Conservation (phyloP, 768 basidiomycete species). For the Lenzites betulinus region DNA sequence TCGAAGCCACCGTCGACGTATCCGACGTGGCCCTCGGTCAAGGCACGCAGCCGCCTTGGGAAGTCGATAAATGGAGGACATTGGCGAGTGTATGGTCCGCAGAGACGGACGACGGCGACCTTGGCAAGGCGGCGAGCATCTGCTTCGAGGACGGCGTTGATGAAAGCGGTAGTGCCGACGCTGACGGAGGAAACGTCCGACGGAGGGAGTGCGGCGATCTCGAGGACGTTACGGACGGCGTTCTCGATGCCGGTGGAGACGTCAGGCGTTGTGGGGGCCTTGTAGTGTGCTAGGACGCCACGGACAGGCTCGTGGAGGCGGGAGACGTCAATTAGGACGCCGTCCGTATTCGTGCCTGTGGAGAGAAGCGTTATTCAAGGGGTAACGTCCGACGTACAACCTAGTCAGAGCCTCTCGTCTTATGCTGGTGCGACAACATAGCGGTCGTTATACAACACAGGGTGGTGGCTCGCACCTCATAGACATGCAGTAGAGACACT, state of each 20-base stretch:
- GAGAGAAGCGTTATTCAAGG: too few relatives aligned
- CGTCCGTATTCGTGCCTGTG: slow-evolving; percentile 42
- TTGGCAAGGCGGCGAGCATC: slow-evolving; percentile 52
- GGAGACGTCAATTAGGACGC: slow-evolving; percentile 40
- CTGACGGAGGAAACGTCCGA: slow-evolving; percentile 50
- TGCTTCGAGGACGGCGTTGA: slow-evolving; percentile 59
- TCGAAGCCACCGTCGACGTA: slow-evolving; percentile 44
- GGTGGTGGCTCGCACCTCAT: too few relatives aligned
- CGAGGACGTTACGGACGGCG: slow-evolving; percentile 49
- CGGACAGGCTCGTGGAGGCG: slow-evolving; percentile 35
- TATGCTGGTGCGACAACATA: too few relatives aligned
- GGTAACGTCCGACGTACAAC: too few relatives aligned
- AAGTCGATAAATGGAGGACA: slow-evolving; percentile 60
- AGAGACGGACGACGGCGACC: slow-evolving; percentile 66
- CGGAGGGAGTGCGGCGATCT: slow-evolving; percentile 38
- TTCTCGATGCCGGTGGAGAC: slow-evolving; percentile 60
- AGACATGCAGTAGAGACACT: too few relatives aligned
- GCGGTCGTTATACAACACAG: too few relatives aligned
- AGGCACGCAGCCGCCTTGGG: slow-evolving; percentile 37
- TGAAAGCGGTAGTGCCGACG: slow-evolving; percentile 57
- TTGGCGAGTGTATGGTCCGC: slow-evolving; percentile 59
- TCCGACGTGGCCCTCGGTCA: slow-evolving; percentile 39
- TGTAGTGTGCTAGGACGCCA: slow-evolving; percentile 42
- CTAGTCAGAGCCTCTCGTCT: too few relatives aligned
- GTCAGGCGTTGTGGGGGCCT: slow-evolving; percentile 58